Conservation (phyloP, 2,329 filamentous ascomycete genomes). For the Biscogniauxia marginata region DNA sequence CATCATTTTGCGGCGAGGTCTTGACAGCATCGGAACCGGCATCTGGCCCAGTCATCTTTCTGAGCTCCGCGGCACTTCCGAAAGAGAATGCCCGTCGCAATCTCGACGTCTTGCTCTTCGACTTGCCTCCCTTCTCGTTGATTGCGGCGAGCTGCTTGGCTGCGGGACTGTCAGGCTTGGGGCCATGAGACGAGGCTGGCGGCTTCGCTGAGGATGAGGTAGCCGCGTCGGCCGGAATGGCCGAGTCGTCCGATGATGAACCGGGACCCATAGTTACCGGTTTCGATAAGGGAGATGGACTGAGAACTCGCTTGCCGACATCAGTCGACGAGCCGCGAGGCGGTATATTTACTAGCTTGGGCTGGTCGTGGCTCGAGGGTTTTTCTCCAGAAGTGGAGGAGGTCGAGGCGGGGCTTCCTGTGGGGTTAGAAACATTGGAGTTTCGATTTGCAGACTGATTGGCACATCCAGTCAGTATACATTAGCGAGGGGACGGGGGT, state of each 20-base stretch:
- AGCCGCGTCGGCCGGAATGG: slow-evolving; percentile 31
- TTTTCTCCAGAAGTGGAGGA: slow-evolving; percentile 45
- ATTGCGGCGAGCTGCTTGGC: slow-evolving; percentile 84
- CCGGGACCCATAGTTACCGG: slow-evolving; percentile 63
- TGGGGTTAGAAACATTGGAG: slow-evolving; percentile 46
- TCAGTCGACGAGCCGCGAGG: slow-evolving; percentile 64
- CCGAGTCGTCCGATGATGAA: slow-evolving; percentile 43
- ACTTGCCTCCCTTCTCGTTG: slow-evolving; percentile 73
- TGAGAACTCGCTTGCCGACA: slow-evolving; percentile 62
- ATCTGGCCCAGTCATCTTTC: slow-evolving; percentile 69
- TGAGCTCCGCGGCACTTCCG: slow-evolving; percentile 88
- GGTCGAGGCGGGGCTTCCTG: slow-evolving; percentile 52
- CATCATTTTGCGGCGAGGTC: slow-evolving; percentile 35
- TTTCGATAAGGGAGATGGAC: slow-evolving; percentile 73
- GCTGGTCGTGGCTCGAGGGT: slow-evolving; percentile 50
- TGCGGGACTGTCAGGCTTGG: slow-evolving; percentile 63
- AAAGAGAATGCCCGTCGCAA: slow-evolving; percentile 93
- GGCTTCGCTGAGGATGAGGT: slow-evolving; percentile 33
- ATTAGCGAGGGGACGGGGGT: slow-evolving; percentile 24
- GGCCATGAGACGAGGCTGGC: slow-evolving; percentile 26
- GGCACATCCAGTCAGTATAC: slow-evolving; percentile 46
- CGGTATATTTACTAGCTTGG: slow-evolving; percentile 57
- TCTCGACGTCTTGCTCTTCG: slow-evolving; percentile 82
- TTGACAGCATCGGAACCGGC: slow-evolving; percentile 29
- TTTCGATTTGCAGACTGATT: slow-evolving; percentile 60